Evolutionary conservation across 2,329 filamentous ascomycete genomes (phyloP), one percentile per base, ranked within the genome.

Genomic region (Penicillium thymicola): DNA sequence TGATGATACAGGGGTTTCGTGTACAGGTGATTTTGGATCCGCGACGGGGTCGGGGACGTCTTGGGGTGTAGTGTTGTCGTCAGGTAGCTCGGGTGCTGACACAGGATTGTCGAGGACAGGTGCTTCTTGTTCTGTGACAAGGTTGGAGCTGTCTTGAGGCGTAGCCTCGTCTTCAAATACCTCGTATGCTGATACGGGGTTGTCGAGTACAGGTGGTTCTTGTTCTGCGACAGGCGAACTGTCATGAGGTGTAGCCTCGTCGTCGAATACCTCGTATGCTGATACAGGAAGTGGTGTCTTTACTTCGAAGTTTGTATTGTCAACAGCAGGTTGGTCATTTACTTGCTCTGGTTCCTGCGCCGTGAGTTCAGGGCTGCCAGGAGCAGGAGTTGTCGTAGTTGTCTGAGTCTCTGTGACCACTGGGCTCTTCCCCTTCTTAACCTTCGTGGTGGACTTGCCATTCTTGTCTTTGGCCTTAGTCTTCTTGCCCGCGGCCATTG

Each of bases 351-450:
- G 52, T 42, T 66, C 58, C 58, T 65, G 61, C 49, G 57, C 56
- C 43, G 49, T 49, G 41, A 60, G 56, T 43, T 44, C 56, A 21
- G 62, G 60, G 45, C 57, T 65, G 23, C 47, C 62, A 62, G 62
- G 57, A 53, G 61, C 55, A 55, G 65, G 52, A 42, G 65, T 64
- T 45, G 43, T 41, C 7, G 61, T 64, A 58, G 60, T 59, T 53
- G 67, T 64, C 50, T 69, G 69, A 52, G 49, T 32, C 25, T 58
- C 59, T 49, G 63, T 56, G 37, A 48, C 52, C 45, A 72, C 70
- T 57, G 71, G 67, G 49, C 47, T 62, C 64, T 72, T 72, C 45
- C 52, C 57, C 67, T 71, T 72, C 60, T 72, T 72, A 70, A 64
- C 65, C 64, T 71, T 71, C 59, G 70, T 71, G 47, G 40, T 58